A percentile compares a stretch with the other conserved stretches of the same genome.
Evolutionary conservation across 1,284 basidiomycete genomes (phyloP).

Genomic region (Sparassis latifolia): DNA sequence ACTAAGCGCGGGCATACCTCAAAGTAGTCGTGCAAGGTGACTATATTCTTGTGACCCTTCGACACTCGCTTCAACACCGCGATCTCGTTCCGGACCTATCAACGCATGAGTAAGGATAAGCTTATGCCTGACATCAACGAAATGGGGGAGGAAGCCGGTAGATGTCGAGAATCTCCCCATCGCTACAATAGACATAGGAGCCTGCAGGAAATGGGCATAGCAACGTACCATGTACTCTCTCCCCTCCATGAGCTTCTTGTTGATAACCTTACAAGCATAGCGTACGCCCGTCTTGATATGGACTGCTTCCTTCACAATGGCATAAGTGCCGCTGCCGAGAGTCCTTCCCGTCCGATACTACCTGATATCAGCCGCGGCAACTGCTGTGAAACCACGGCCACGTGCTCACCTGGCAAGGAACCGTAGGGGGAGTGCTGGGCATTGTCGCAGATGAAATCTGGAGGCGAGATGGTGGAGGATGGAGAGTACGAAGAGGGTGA

Average conservation of each 20-base stretch:
- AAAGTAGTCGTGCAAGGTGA: slow-evolving; percentile 94
- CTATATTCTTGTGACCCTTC: slow-evolving; percentile 84
- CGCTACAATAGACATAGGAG: too few species aligned
- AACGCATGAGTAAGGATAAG: neutral
- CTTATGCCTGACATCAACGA: neutral
- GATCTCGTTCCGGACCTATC: slow-evolving; percentile 93
- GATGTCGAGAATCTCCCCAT: too few species aligned
- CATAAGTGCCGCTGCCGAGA: slow-evolving; percentile 87
- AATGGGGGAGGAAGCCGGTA: neutral
- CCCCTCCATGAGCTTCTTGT: slow-evolving; percentile 97
- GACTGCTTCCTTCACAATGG: slow-evolving; percentile 92
- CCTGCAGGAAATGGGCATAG: neutral
- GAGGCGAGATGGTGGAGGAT: neutral
- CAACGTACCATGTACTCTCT: slow-evolving; percentile 77
- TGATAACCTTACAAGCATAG: slow-evolving; percentile 92
- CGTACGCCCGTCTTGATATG: slow-evolving; percentile 86
- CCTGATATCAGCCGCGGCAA: slow-evolving; percentile 8
- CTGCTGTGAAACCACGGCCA: neutral
- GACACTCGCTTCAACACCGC: slow-evolving; percentile 93
- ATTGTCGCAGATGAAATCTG: neutral
- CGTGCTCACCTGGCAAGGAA: slow-evolving; percentile 53
- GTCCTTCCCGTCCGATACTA: slow-evolving; percentile 93
- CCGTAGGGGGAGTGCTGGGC: slow-evolving; percentile 32
- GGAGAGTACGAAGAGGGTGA: neutral
- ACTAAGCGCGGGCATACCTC: slow-evolving; percentile 50